Conservation (phyloP, 148 eudicot genomes). For the Polygonum aviculare region DNA sequence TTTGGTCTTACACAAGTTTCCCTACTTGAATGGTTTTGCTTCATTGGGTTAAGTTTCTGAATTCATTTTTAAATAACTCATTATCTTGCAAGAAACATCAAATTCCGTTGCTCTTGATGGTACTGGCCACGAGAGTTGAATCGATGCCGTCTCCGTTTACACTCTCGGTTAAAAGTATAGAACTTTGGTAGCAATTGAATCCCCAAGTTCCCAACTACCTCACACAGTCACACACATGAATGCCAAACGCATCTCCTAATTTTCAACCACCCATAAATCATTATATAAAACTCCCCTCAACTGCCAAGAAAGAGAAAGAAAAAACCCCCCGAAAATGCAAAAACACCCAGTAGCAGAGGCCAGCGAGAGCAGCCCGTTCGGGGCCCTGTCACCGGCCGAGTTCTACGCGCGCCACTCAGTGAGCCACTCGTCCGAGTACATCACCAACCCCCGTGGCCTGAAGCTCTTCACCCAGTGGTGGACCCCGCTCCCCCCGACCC, state of each 20-base stretch:
- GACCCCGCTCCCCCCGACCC: slow-evolving; percentile 39
- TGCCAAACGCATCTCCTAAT: not conserved
- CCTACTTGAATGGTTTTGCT: too few species aligned
- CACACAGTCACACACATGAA: not conserved
- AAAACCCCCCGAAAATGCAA: slow-evolving; percentile 12
- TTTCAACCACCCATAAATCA: not conserved
- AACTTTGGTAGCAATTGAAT: too few species aligned
- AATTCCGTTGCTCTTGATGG: too few species aligned
- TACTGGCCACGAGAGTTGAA: too few species aligned
- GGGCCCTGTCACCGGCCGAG: slow-evolving; percentile 43
- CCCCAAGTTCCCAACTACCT: too few species aligned
- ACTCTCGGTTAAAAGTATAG: too few species aligned
- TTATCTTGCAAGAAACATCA: too few species aligned
- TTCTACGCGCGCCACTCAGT: slow-evolving; percentile 79
- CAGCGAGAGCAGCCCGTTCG: slow-evolving; percentile 64
- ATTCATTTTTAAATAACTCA: too few species aligned
- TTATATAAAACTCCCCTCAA: not conserved
- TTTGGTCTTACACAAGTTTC: too few species aligned
- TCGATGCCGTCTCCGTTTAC: too few species aligned
- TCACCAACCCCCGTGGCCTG: slow-evolving; percentile 59
- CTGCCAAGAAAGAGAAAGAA: not conserved
- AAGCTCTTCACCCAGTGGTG: slow-evolving; percentile 88
- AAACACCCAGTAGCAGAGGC: slow-evolving; percentile 78
- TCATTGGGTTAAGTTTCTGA: too few species aligned
- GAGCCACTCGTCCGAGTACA: slow-evolving; percentile 59